A percentile compares a stretch with the other conserved stretches of the same genome.
phyloP scores from a whole-genome alignment of 73 alveolate genomes.

The Diophrys sp. region DNA sequence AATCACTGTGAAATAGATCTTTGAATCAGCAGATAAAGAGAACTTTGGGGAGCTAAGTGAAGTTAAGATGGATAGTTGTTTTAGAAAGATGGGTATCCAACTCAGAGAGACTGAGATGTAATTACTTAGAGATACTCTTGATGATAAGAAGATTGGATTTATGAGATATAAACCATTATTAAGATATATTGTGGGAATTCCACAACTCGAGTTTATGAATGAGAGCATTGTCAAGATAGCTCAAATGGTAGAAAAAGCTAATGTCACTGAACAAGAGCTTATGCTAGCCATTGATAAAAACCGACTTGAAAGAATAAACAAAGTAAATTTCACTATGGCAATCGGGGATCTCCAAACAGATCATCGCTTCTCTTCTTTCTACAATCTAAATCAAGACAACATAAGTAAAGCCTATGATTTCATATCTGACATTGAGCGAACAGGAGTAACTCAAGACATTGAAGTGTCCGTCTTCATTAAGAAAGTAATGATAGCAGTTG shows the following conservation, averaged over 20 bases:
- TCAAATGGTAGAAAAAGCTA: conserved; percentile 25
- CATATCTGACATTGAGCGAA: conserved; percentile 7
- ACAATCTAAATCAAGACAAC: conserved; percentile 19
- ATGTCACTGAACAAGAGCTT: conserved; percentile 11
- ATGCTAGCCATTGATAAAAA: conserved; percentile 19
- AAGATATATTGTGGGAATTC: conserved; percentile 24
- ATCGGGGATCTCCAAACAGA: conserved; percentile 15
- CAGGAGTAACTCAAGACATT: conserved; percentile 13
- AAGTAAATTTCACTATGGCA: not conserved
- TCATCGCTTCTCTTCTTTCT: not conserved
- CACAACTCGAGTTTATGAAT: conserved; percentile 26
- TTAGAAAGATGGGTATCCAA: conserved; percentile 21
- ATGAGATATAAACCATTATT: conserved; percentile 7
- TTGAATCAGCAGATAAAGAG: conserved; percentile 41
- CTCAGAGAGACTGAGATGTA: conserved; percentile 4
- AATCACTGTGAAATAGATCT: conserved; percentile 29
- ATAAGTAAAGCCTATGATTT: conserved; percentile 13
- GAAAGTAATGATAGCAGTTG: conserved; percentile 28
- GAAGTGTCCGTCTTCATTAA: conserved; percentile 9
- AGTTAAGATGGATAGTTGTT: not conserved
- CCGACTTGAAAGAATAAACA: conserved; percentile 9
- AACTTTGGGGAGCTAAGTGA: conserved; percentile 29
- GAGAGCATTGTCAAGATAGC: conserved; percentile 25
- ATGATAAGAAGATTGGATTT: not conserved
- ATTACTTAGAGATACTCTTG: conserved; percentile 5